Conservation (phyloP, 1,284 basidiomycete species). For the Mycena citricolor region DNA sequence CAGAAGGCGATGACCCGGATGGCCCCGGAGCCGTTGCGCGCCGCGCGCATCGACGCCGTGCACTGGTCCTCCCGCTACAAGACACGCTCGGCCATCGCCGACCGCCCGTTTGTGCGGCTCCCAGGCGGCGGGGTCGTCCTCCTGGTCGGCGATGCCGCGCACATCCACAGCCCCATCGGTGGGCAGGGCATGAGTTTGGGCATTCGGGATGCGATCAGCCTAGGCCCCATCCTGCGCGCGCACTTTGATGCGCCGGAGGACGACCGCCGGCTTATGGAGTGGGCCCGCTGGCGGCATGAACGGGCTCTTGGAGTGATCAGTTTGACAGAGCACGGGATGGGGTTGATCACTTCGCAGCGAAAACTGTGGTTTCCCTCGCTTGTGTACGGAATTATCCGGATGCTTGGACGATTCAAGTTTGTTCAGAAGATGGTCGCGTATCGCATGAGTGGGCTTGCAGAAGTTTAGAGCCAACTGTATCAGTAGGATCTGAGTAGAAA, state of each 20-base stretch:
- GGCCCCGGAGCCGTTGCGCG: constrained; percentile 31
- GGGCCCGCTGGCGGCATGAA: constrained; percentile 4
- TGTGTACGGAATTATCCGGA: background rate
- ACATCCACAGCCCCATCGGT: constrained; percentile 44
- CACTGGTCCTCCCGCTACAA: constrained; percentile 39
- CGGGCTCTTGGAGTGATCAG: constrained; percentile 7
- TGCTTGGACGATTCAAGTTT: background rate
- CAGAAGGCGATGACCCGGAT: too few relatives aligned
- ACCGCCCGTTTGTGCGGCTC: constrained; percentile 33
- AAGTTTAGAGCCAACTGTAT: background rate
- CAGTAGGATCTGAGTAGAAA: too few relatives aligned
- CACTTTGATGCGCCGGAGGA: background rate
- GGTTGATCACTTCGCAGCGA: background rate
- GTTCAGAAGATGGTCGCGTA: background rate
- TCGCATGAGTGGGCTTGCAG: constrained; percentile 1
- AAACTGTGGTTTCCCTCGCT: background rate
- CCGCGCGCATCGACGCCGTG: constrained; percentile 31
- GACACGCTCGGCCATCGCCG: constrained; percentile 38
- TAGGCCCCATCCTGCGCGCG: constrained; percentile 26
- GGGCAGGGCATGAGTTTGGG: constrained; percentile 48
- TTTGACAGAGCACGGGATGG: constrained; percentile 8
- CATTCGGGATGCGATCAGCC: constrained; percentile 41
- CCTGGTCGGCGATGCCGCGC: constrained; percentile 44
- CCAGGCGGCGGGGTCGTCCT: constrained; percentile 31
- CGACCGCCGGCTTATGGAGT: constrained; percentile 4